Evolutionary conservation across 139 green algal genomes (phyloP).

Genomic region (Zygnema cylindricum): DNA sequence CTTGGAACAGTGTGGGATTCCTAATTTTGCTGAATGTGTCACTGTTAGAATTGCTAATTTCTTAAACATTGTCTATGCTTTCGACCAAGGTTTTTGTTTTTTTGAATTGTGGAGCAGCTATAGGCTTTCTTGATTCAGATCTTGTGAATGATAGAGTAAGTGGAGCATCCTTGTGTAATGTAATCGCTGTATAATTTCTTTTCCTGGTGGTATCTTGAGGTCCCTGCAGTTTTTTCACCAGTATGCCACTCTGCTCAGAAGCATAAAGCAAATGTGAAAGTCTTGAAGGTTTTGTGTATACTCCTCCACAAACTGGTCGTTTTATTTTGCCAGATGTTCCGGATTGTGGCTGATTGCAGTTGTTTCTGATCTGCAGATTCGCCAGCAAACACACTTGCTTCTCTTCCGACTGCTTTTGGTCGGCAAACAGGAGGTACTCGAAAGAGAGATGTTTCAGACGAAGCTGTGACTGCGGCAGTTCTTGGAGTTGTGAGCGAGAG

Average conservation of each 20-base stretch:
- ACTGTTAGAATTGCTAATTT: slow-evolving; percentile 3
- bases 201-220: too few species aligned
- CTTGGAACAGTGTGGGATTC: too few species aligned
- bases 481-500: slow-evolving; percentile 3
- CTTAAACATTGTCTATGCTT: neutral
- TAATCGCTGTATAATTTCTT: too few species aligned
- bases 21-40: neutral
- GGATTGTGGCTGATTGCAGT: too few species aligned
- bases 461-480: neutral
- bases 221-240: neutral
- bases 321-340: too few species aligned
- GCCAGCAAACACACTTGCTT: neutral
- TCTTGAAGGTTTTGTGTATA: slow-evolving; percentile 3
- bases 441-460: neutral
- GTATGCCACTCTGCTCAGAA: neutral
- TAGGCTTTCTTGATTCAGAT: too few species aligned
- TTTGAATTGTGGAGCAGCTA: too few species aligned
- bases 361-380: too few species aligned
- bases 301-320: neutral
- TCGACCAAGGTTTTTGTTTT: too few species aligned
- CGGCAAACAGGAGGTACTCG: slow-evolving; percentile 5
- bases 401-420: slow-evolving; percentile 30
- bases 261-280: neutral
- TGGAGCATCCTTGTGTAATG: too few species aligned
- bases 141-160: too few species aligned